These are phyloP conservation scores for Zhuliangozyma blackwelliae DNA, from an alignment of 1,139 yeast species.

Conservation along the genomic window DNA sequence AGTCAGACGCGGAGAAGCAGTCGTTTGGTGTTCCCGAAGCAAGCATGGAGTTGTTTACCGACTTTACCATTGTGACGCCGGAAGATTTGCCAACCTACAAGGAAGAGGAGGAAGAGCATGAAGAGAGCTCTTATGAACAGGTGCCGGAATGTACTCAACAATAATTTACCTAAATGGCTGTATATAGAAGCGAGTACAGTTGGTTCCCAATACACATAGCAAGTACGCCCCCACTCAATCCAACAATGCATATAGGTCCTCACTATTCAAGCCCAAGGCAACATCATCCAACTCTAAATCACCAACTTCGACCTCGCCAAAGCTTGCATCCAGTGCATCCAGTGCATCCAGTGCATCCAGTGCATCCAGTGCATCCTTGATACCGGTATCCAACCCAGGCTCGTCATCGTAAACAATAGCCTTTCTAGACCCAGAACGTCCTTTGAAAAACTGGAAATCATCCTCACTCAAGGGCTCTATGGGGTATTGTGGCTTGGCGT, in stretches of 20 bases:
- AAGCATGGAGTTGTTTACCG: constrained; percentile 39
- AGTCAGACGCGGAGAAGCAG: constrained; percentile 19
- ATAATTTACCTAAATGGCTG: constrained; percentile 13
- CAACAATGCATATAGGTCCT: not conserved
- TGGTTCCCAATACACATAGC: constrained; percentile 8
- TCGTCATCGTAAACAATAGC: constrained; percentile 8
- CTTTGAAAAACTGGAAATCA: constrained; percentile 20
- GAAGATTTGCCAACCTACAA: constrained; percentile 35
- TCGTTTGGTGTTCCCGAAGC: constrained; percentile 29
- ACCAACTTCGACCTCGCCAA: no score
- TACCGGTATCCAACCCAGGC: not conserved
- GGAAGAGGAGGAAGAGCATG: constrained; percentile 20
- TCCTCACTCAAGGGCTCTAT: constrained; percentile 18
- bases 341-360: no score
- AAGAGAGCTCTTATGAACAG: constrained; percentile 8
- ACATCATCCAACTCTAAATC: no score
- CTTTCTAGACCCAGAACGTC: not conserved
- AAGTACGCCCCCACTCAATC: not conserved
- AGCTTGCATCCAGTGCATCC: no score
- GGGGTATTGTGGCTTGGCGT: constrained; percentile 8
- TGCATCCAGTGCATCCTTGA: no score
- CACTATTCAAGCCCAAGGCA: not conserved
- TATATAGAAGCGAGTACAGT: constrained; percentile 4
- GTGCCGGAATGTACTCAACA: constrained; percentile 42
- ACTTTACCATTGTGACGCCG: constrained; percentile 30